Evolutionary conservation across 805 yeast species (phyloP).

Genomic region (Kurtzmaniella fragi): DNA sequence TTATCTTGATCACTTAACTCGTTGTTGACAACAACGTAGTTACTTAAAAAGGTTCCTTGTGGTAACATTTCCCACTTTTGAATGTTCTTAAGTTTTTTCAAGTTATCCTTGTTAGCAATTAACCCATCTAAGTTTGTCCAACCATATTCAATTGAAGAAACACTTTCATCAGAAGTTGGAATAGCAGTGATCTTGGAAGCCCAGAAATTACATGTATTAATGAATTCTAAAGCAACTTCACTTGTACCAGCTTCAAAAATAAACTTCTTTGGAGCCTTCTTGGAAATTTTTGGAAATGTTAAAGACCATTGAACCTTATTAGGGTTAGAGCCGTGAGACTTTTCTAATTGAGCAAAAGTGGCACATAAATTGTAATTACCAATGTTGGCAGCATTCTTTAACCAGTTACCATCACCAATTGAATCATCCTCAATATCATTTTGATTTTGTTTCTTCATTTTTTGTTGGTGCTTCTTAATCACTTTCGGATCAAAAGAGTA

Average conservation of each 20-base stretch:
- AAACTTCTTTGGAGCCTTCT: constrained; percentile 36
- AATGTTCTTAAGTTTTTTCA: constrained; percentile 30
- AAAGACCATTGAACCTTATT: constrained; percentile 41
- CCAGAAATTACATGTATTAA: constrained; percentile 85
- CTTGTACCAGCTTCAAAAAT: constrained; percentile 62
- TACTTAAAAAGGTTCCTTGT: constrained; percentile 37
- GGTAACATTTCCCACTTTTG: constrained; percentile 41
- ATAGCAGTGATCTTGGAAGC: constrained; percentile 79
- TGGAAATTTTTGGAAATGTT: constrained; percentile 44
- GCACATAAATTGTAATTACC: constrained; percentile 51
- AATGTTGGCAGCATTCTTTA: constrained; percentile 53
- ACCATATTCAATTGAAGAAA: constrained; percentile 78
- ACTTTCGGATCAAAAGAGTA: constrained; percentile 49
- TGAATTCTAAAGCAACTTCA: constrained; percentile 64
- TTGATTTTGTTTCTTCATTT: constrained; percentile 16
- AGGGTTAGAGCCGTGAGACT: constrained; percentile 7
- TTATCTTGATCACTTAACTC: constrained; percentile 17
- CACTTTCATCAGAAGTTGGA: constrained; percentile 62
- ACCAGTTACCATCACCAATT: constrained; percentile 66
- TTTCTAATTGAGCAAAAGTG: constrained; percentile 42
- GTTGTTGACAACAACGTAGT: constrained; percentile 17
- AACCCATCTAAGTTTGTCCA: constrained; percentile 50
- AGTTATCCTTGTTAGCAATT: constrained; percentile 18
- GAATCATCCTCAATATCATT: constrained; percentile 17
- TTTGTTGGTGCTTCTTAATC: constrained; percentile 35